Conservation (phyloP, 306 rosid genomes). For the Quercus parvula region DNA sequence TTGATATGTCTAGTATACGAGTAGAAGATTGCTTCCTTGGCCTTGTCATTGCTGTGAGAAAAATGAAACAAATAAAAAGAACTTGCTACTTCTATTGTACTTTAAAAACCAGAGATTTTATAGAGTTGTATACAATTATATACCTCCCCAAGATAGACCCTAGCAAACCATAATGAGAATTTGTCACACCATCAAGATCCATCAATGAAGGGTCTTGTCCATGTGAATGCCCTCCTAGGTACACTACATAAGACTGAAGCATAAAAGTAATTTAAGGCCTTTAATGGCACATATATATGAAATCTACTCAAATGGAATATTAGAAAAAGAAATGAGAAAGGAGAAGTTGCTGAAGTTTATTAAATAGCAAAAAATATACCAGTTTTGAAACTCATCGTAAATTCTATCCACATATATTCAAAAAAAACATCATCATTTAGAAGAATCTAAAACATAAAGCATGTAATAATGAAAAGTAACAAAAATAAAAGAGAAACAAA, state of each 20-base stretch:
- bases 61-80: not conserved
- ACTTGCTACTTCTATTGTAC: not conserved
- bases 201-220: conserved; percentile 33
- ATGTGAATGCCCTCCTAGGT: conserved; percentile 58
- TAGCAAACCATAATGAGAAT: conserved; percentile 37
- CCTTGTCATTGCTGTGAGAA: conserved; percentile 39
- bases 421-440: too few species aligned
- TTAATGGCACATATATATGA: too few species aligned
- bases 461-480: too few species aligned
- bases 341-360: too few species aligned
- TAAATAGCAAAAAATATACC: too few species aligned
- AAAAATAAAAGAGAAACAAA: too few species aligned
- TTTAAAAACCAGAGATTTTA: not conserved
- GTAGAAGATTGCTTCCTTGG: conserved; percentile 43
- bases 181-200: conserved; percentile 29
- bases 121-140: conserved; percentile 1
- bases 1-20: conserved; percentile 49
- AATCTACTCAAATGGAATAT: too few species aligned
- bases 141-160: conserved; percentile 51
- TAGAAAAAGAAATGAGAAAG: too few species aligned
- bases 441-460: too few species aligned
- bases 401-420: too few species aligned
- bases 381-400: too few species aligned
- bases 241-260: conserved; percentile 56
- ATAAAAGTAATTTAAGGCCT: not conserved